Base-by-base conservation (phyloP, 2,329 filamentous ascomycete genomes). In the Penicillium sp. region DNA sequence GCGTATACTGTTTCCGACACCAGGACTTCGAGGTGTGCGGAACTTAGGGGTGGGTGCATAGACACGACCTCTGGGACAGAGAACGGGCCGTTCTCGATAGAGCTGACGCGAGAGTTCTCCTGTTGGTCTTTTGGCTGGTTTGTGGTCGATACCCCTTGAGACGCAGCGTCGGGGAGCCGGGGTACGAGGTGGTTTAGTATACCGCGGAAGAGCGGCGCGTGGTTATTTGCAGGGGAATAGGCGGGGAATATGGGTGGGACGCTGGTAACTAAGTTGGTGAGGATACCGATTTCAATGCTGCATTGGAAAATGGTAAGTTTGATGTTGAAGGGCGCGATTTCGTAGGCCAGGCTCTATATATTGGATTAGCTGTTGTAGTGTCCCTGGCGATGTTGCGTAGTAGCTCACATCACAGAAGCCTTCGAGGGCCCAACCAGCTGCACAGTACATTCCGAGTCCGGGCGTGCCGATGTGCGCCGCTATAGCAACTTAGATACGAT, bases 271-370 rank as follows among this genome's bases (percentile, higher is more conserved):
- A 86, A 84, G 72, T 95, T 95, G 25, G 89, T 93, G 49, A 97
- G 78, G 28, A 89, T 84, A 56, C 87, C 84, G 54, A 95, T 88
- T 74, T 97, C 92, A 73, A 95, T 89, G 71, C 90, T 95, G 24
- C 91, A 90, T 75, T 98, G 92, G 39, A 98, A 86, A 58, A 97
- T 91, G 35, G 90, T 96, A 69, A 97, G 82, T 70, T 92, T 95
- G 74, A 97, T 84, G 72, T 96, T 96, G 76, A 97, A 97, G 0
- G 93, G 93, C 0, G 92, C 88, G 56, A 98, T 87, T 72, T 98
- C 93, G 71, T 96, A 98, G 1, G 92, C 91, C 23, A 98, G 79
- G 52, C 89, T 83, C 76, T 79, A 53, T 23, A 18, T 20, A 24
- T 1, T 7, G 12, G 23, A n/a, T 50, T 40, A 43, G 46, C 46